Conservation (phyloP, 495 filamentous ascomycete species). For the Aspergillus egyptiacus region DNA sequence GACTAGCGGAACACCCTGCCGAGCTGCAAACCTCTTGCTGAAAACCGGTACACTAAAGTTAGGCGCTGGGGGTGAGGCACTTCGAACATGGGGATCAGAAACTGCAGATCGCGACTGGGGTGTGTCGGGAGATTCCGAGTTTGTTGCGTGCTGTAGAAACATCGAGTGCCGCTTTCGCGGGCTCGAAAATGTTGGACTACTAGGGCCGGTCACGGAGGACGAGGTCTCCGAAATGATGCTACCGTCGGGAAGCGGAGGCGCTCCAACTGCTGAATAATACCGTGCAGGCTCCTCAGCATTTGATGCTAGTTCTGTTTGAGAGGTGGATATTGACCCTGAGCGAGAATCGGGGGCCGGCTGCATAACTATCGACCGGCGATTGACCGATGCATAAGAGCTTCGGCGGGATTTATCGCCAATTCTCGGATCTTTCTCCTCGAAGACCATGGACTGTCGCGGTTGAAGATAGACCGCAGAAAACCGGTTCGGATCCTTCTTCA, state of each 20-base stretch:
- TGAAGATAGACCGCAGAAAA: conserved; percentile 58
- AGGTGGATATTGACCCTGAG: conserved; percentile 28
- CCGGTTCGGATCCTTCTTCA: conserved; percentile 50
- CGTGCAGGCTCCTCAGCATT: conserved; percentile 15
- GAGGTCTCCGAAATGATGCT: conserved; percentile 11
- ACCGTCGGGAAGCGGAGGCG: conserved; percentile 10
- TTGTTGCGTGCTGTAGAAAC: conserved; percentile 14
- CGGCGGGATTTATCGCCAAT: conserved; percentile 25
- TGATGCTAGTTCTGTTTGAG: conserved; percentile 24
- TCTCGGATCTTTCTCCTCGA: conserved; percentile 27
- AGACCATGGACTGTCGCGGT: conserved; percentile 31
- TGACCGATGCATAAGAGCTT: conserved; percentile 29
- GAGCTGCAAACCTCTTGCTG: conserved; percentile 38
- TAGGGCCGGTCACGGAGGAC: conserved; percentile 11
- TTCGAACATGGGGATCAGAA: conserved; percentile 26
- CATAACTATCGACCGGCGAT: conserved; percentile 25
- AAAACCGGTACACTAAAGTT: conserved; percentile 50
- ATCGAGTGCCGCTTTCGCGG: conserved; percentile 26
- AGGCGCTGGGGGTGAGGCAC: conserved; percentile 39
- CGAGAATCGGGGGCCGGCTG: conserved; percentile 24
- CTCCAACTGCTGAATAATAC: conserved; percentile 13
- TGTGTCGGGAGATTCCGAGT: conserved; percentile 15
- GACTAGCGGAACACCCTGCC: conserved; percentile 16
- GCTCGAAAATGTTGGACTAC: conserved; percentile 23
- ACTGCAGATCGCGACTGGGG: conserved; percentile 25